These are phyloP conservation scores for Yamadazyma olivae DNA, from an alignment of 805 yeast genomes.

Conservation along the genomic window DNA sequence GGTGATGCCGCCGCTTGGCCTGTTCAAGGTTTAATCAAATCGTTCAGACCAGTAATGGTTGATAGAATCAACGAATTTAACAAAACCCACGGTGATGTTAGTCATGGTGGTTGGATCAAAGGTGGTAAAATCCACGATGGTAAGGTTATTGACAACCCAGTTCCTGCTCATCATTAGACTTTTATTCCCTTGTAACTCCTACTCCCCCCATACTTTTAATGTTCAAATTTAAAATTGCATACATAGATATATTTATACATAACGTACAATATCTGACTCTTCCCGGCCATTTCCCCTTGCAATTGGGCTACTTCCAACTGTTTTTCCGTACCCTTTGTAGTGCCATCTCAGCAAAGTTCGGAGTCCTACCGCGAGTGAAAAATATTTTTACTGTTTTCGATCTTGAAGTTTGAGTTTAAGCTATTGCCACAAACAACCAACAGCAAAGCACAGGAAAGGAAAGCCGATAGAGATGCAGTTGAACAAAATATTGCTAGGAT, in stretches of 20 bases:
- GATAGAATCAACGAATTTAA: constrained; percentile 69
- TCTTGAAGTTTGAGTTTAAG: no score
- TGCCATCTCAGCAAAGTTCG: no score
- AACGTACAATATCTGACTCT: background rate
- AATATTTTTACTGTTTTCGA: no score
- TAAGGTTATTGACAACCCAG: constrained; percentile 56
- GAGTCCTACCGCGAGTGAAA: no score
- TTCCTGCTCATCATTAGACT: constrained; percentile 43
- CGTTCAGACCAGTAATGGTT: constrained; percentile 79
- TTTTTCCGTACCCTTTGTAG: no score
- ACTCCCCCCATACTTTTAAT: background rate
- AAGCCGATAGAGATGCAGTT: no score
- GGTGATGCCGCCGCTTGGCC: constrained; percentile 97
- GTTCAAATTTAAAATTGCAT: background rate
- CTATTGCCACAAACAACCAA: no score
- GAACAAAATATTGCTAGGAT: no score
- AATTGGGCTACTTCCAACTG: no score
- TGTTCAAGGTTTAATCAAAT: constrained; percentile 80
- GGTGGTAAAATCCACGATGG: constrained; percentile 61
- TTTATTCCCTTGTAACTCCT: no score
- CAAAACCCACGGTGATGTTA: constrained; percentile 44
- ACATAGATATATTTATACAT: constrained; percentile 1
- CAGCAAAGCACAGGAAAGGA: no score
- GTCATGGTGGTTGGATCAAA: constrained; percentile 78
- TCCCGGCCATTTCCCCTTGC: background rate